Evolutionary conservation across 805 yeast species (phyloP), one percentile per base, ranked within the genome.

Genomic region (Starmerella davenportii): DNA sequence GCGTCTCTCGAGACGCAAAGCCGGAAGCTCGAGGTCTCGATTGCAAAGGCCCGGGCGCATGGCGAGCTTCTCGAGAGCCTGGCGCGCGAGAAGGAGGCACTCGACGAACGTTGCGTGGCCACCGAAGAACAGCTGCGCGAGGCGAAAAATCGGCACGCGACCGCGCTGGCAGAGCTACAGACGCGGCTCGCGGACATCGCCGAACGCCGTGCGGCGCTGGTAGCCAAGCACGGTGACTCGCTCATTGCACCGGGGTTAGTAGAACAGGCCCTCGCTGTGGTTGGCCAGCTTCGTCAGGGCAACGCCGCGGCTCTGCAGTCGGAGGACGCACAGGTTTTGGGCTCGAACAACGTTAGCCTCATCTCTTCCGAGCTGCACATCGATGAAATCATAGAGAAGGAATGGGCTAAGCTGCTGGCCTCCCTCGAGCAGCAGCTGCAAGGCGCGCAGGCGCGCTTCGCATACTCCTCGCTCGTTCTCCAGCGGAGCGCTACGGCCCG

Each of bases 351-450:
- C 19, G 19, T 29, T 7, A 29, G 19, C 16, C 15, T 29, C 8
- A 29, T 29, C 19, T 29, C 32, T 14, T 29, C 32, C 9, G 57
- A 48, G 11, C 39, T 43, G 17, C 38, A 31, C 29, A 32, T 43
- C 16, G 42, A 43, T 28, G 33, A 33, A 15, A 41, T 41, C 19
- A 42, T 58, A 8, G 65, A 61, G 37, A 47, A 43, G 15, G 51
- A 52, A 16, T 61, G 65, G 65, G 43, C 45, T 19, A 48, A 52
- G n/a, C 48, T 51, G 1, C 62, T 57, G 35, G 51, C 55, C 35
- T 48, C 46, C 2, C 50, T 61, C 23, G 64, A 61, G 38, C 39
- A 49, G 39, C 46, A 60, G 4, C 61, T 61, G 37, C 47, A 29
- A 14, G 32, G 13, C 5, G 15, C 8, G 16, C 32, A 29, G 32